Evolutionary conservation across 2,329 filamentous ascomycete species (phyloP).

Genomic region (Ceratocystis colombiana): DNA sequence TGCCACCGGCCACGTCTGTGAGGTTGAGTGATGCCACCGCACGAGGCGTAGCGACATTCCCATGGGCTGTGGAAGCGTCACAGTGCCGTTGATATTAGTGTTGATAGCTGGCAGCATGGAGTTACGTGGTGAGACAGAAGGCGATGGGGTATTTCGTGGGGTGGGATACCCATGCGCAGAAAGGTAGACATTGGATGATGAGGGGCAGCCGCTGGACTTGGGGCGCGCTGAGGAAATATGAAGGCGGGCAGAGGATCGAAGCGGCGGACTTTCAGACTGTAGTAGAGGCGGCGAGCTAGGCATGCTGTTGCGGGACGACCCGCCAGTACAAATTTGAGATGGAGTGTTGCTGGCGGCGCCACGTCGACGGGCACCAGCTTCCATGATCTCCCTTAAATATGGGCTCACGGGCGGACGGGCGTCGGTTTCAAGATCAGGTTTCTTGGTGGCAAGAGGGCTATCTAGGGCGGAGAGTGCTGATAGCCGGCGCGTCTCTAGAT

Average conservation of each 20-base stretch:
- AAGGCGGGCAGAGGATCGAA: not conserved
- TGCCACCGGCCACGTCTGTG: slow-evolving; percentile 22
- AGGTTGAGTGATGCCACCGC: slow-evolving; percentile 21
- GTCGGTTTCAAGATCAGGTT: slow-evolving; percentile 45
- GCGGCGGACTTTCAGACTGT: not conserved
- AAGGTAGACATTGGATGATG: not conserved
- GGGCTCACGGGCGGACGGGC: slow-evolving; percentile 55
- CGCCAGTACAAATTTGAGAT: not conserved
- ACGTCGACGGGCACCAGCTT: slow-evolving; percentile 32
- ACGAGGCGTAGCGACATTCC: slow-evolving; percentile 19
- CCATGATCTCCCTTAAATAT: slow-evolving; percentile 33
- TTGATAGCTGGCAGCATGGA: slow-evolving; percentile 30
- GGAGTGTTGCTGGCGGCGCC: not conserved
- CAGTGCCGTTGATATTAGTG: slow-evolving; percentile 21
- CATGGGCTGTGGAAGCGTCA: slow-evolving; percentile 13
- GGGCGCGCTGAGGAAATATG: slow-evolving; percentile 29
- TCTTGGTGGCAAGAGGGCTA: slow-evolving; percentile 6
- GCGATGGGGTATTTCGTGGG: slow-evolving; percentile 30
- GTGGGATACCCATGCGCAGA: not conserved
- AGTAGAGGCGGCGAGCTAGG: not conserved
- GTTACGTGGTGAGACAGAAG: slow-evolving; percentile 30
- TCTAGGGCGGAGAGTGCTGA: slow-evolving; percentile 19
- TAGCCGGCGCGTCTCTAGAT: slow-evolving; percentile 16
- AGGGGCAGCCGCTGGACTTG: slow-evolving; percentile 35
- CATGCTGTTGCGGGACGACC: not conserved